Evolutionary conservation across 805 yeast genomes (phyloP), one percentile per base, ranked within the genome.

Genomic region (Metschnikowia reukaufii): DNA sequence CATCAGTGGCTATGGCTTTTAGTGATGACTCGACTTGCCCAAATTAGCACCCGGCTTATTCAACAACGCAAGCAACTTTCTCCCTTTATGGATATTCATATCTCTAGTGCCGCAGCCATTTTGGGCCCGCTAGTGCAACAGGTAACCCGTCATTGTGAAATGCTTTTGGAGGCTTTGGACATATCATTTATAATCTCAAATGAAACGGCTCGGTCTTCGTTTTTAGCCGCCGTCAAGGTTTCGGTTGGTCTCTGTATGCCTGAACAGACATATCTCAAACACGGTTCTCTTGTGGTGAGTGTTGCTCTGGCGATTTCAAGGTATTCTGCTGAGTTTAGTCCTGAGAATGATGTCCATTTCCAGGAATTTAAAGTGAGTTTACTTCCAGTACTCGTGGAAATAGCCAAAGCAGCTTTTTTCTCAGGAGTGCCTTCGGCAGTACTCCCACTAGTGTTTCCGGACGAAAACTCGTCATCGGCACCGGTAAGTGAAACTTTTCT

Each of bases 1-100:
- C 48, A 52, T 33, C 43, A 40, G 18, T 42, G 47, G 49, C 47
- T 49, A 20, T 51, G 57, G 57, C 35, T 49, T 13, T 23, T 33
- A 1, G 43, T 39, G 16, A 33, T 51, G 18, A 29, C 21, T 12
- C 37, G 46, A 4, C 39, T 51, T 8, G 36, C 40, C 13, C 33
- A 36, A 13, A 21, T 39, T 6, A 42, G 49, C 25, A 30, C 15
- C 17, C 15, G 10, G 31, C 45, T 49, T 15, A n/a, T 39, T 29
- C 17, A 17, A 10, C 38, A 42, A n/a, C 35, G 36, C 27, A 42
- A 38, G 6, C 44, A 21, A 15, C 38, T 36, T 19, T 15, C 40
- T n/a, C 7, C 34, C 13, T 16, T 12, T 1, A 13, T 38, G 29
- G 52, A 49, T 15, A 34, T 27, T 20, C 47, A 45, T 10, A n/a